Evolutionary conservation across 176 grass and related monocot genomes (phyloP).

Genomic region (Phoenix roebelenii): DNA sequence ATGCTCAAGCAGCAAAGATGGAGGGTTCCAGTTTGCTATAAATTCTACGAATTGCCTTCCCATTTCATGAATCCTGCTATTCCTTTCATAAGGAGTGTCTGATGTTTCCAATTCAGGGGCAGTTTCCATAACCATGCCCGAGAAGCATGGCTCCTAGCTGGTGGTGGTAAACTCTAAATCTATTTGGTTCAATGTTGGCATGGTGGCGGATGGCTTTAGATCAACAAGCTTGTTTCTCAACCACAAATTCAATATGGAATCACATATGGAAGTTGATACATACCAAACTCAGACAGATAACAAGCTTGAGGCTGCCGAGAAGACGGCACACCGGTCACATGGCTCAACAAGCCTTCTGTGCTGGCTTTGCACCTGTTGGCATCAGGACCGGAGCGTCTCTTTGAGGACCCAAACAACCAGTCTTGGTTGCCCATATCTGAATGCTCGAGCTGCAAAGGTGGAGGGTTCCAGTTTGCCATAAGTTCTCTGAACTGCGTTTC

Average conservation of each 20-base stretch:
- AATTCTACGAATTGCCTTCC: background rate
- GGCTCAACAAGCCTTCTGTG: background rate
- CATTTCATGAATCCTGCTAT: background rate
- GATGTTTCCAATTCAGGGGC: background rate
- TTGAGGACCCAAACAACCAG: background rate
- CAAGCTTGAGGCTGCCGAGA: constrained; percentile 5
- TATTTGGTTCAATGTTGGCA: background rate
- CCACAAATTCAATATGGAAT: background rate
- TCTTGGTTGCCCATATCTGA: background rate
- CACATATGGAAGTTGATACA: constrained; percentile 14
- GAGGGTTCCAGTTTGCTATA: constrained; percentile 6
- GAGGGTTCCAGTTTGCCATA: constrained; percentile 4
- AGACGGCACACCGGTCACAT: background rate
- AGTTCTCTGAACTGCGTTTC: background rate
- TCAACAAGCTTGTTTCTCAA: no score
- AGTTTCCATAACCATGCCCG: background rate
- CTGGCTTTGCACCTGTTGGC: background rate
- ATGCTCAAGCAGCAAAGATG: background rate
- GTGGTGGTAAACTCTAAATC: background rate
- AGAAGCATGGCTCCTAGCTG: constrained; percentile 2
- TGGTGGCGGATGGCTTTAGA: no score
- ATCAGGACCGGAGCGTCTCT: background rate
- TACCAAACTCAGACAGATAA: constrained; percentile 3
- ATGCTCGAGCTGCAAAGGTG: background rate
- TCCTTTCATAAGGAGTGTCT: background rate